Conservation (phyloP, 2,329 filamentous ascomycete genomes). For the Juglanconis oblonga region DNA sequence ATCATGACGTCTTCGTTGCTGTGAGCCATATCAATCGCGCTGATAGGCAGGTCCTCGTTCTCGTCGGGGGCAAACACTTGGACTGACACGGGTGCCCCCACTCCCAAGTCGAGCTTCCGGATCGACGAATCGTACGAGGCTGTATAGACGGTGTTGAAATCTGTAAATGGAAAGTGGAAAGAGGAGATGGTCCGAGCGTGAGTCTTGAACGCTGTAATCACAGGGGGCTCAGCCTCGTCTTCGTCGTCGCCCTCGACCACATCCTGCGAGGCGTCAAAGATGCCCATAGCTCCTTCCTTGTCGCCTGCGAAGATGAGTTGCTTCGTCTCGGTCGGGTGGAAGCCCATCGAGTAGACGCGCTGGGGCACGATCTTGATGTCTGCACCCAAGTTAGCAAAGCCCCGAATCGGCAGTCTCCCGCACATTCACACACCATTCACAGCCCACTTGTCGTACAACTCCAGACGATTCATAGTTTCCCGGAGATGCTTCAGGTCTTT, state of each 20-base stretch:
- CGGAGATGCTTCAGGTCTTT: constrained; percentile 71
- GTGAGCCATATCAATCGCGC: constrained; percentile 74
- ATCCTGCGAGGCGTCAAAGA: constrained; percentile 83
- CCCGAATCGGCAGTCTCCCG: not conserved
- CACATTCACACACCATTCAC: constrained; percentile 62
- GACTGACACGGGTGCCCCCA: constrained; percentile 62
- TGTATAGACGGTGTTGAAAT: constrained; percentile 74
- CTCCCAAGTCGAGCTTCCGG: constrained; percentile 78
- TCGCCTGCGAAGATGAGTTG: constrained; percentile 90
- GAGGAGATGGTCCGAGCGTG: constrained; percentile 86
- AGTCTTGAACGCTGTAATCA: constrained; percentile 86
- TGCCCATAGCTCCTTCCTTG: constrained; percentile 84
- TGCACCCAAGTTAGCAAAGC: constrained; percentile 29
- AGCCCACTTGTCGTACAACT: constrained; percentile 79
- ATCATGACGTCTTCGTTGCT: constrained; percentile 71
- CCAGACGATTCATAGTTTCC: constrained; percentile 71
- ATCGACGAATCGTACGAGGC: constrained; percentile 93
- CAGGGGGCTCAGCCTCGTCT: constrained; percentile 65
- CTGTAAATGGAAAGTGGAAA: constrained; percentile 72
- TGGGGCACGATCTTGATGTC: constrained; percentile 91
- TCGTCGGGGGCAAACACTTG: constrained; percentile 79
- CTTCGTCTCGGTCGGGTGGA: constrained; percentile 85
- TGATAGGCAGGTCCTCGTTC: constrained; percentile 73
- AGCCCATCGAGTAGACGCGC: constrained; percentile 79
- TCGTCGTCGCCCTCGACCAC: constrained; percentile 50